Evolutionary conservation across 768 basidiomycete genomes (phyloP).

Genomic region (Cytidiella melzeri): DNA sequence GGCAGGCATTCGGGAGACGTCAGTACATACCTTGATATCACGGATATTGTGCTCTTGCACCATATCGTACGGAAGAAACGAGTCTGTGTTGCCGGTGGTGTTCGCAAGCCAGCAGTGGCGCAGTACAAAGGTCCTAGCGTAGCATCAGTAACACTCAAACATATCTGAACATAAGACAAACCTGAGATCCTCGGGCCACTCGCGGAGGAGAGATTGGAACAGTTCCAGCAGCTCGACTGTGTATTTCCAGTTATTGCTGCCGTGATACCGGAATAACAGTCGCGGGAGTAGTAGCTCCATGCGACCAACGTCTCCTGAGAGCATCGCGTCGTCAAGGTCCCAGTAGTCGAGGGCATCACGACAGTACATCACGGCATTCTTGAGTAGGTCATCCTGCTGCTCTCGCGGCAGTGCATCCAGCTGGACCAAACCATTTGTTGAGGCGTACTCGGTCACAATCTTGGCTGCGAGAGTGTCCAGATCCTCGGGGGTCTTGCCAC

Average conservation of each 20-base stretch:
- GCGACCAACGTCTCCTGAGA: too few relatives aligned
- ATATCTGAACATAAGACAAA: too few relatives aligned
- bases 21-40: neutral
- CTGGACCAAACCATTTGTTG: constrained; percentile 22
- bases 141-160: too few relatives aligned
- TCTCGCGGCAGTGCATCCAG: constrained; percentile 11
- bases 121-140: constrained; percentile 13
- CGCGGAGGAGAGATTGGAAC: constrained; percentile 21
- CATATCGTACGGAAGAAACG: neutral
- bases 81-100: neutral
- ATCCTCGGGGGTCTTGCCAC: constrained; percentile 19
- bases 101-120: too few relatives aligned
- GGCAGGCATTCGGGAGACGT: neutral
- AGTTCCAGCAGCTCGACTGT: constrained; percentile 25
- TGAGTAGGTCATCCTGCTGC: constrained; percentile 21
- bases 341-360: too few relatives aligned
- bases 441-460: constrained; percentile 25
- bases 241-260: too few relatives aligned
- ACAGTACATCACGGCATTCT: too few relatives aligned
- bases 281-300: constrained; percentile 22
- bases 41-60: too few relatives aligned
- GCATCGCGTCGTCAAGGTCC: too few relatives aligned
- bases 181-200: too few relatives aligned
- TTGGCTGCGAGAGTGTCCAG: constrained; percentile 22
- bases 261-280: constrained; percentile 21